A percentile compares a stretch with the other conserved stretches of the same genome.
Conservation (phyloP, 2,329 filamentous ascomycete species). For the Fusarium brevicatenulatum region DNA sequence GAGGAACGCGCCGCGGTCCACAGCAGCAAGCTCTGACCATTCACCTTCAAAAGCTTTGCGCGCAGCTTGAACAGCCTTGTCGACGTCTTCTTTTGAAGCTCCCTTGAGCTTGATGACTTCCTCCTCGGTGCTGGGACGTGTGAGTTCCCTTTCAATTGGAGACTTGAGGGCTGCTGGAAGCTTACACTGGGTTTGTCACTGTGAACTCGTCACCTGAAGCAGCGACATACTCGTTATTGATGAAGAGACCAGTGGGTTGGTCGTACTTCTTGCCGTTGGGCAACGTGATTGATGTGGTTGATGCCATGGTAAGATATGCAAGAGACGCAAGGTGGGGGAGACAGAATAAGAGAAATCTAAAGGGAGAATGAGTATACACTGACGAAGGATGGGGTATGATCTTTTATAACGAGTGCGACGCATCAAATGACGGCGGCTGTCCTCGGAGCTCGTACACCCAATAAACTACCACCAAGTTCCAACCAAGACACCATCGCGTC, state of each 20-base stretch:
- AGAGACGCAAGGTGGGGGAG: neutral
- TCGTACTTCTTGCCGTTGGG: slow-evolving; percentile 51
- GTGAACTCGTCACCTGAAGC: slow-evolving; percentile 38
- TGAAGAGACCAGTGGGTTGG: slow-evolving; percentile 47
- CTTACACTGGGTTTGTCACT: slow-evolving; percentile 37
- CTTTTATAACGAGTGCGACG: slow-evolving; percentile 14
- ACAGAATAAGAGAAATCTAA: neutral
- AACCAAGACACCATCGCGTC: neutral
- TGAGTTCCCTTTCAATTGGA: neutral
- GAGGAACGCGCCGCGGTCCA: slow-evolving; percentile 35
- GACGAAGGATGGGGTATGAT: slow-evolving; percentile 1
- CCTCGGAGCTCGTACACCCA: neutral
- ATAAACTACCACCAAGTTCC: neutral
- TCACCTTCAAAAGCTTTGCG: slow-evolving; percentile 41
- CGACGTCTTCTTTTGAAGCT: slow-evolving; percentile 35
- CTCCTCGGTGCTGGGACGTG: slow-evolving; percentile 29
- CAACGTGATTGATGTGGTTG: slow-evolving; percentile 31
- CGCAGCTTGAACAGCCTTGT: slow-evolving; percentile 36
- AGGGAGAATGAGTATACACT: neutral
- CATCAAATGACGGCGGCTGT: neutral
- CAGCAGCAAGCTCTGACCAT: slow-evolving; percentile 38
- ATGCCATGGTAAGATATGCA: slow-evolving; percentile 15
- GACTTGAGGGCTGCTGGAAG: accelerated
- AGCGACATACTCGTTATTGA: slow-evolving; percentile 43
- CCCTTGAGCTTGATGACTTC: slow-evolving; percentile 36